A percentile compares a stretch with the other conserved stretches of the same genome.
Evolutionary conservation across 192 early-diverging fungal species (phyloP).

Genomic region (Entrophospora sp.): DNA sequence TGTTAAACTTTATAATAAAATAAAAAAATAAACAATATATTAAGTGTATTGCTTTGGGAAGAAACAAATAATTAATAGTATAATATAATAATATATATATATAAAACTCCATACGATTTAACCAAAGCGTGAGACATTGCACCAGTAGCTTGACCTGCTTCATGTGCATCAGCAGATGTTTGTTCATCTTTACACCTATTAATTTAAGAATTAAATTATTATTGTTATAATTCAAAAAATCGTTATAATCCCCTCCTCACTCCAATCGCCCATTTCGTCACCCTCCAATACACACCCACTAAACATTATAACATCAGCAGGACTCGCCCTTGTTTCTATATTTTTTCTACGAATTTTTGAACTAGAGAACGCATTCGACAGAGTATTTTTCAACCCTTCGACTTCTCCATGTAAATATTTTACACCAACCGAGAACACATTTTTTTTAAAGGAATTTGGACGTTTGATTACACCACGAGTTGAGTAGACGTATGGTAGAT

Average conservation of each 20-base stretch:
- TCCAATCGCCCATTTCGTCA: no score
- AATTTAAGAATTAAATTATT: not conserved
- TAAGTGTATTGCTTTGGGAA: not conserved
- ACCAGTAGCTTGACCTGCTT: slow-evolving; percentile 50
- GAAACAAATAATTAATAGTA: not conserved
- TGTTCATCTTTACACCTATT: slow-evolving; percentile 66
- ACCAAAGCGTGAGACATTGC: slow-evolving; percentile 71
- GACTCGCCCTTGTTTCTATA: slow-evolving; percentile 31
- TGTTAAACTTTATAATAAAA: slow-evolving; percentile 30
- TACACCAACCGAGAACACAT: slow-evolving; percentile 33
- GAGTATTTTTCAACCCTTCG: slow-evolving; percentile 24
- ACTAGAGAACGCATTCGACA: slow-evolving; percentile 27
- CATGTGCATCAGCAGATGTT: slow-evolving; percentile 67
- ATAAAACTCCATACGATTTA: slow-evolving; percentile 24
- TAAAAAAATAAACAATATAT: slow-evolving; percentile 18
- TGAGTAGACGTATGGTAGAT: slow-evolving; percentile 71
- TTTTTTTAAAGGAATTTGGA: slow-evolving; percentile 33
- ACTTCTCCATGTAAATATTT: slow-evolving; percentile 38
- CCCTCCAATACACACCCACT: slow-evolving; percentile 58
- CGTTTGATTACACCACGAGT: slow-evolving; percentile 49
- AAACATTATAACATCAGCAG: slow-evolving; percentile 73
- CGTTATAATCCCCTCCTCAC: not conserved
- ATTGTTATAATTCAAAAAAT: not conserved
- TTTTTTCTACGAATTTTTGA: slow-evolving; percentile 18
- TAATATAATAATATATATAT: not conserved